Evolutionary conservation across 1,139 yeast genomes (phyloP), one percentile per base, ranked within the genome.

Genomic region (Magnusiomyces paraingens): DNA sequence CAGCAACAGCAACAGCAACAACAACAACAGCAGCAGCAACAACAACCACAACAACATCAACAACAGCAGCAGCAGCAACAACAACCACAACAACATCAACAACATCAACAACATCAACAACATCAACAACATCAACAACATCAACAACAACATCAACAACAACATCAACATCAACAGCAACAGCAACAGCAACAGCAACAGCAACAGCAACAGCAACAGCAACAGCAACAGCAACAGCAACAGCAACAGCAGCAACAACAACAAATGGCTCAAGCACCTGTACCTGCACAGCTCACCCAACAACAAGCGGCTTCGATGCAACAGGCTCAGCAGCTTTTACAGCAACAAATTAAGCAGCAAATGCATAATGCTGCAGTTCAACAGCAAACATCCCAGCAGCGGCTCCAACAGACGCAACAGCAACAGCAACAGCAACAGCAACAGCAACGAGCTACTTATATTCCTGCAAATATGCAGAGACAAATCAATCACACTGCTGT

Each of bases 81-180:
- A 41, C 2, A 2, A 12, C 17, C n/a, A n/a, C 64, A 68, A 49
- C 66, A 63, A 50, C 61, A 59, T 45, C 64, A 64, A 50, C 61
- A 60, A 41, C 59, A 56, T 49, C 68, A 64, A 50, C 64, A 68
- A 40, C 64, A 62, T 22, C 66, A 63, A 48, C 65, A 63, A 36
- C 63, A 64, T 36, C 66, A 60, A 45, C 58, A 58, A 20, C 68
- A 62, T 18, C 60, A 58, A 42, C 52, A 62, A 57, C 47, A 47
- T 22, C 65, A 60, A 32, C 64, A 68, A 49, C 66, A 63, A 50
- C 61, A 59, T 45, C 64, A 64, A 50, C 61, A 60, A 41, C 59
- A 56, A 50, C 68, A 64, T 50, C 64, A 68, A 40, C 64, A 62
- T 22, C 66, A 63, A 48, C 65, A 63, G 38, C 63, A 64, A 36